A percentile compares a stretch with the other conserved stretches of the same genome.
These are phyloP conservation scores for Botrytis elliptica DNA, from an alignment of 2,329 filamentous ascomycete genomes.

Conservation along the genomic window DNA sequence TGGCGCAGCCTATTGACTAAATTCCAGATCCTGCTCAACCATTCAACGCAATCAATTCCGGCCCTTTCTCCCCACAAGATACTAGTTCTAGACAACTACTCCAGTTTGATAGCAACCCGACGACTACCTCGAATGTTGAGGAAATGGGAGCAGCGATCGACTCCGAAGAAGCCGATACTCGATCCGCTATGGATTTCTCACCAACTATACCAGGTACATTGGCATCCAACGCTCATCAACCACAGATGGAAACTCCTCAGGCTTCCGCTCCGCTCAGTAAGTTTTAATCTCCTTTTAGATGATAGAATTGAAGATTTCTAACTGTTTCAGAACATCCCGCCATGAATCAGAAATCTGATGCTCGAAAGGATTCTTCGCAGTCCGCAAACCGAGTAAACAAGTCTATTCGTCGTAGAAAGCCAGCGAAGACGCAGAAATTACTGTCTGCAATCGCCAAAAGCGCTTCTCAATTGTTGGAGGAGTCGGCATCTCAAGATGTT, in stretches of 20 bases:
- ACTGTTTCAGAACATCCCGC: not conserved
- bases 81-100: not conserved
- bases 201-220: not conserved
- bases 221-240: rapidly evolving
- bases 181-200: not conserved
- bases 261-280: not conserved
- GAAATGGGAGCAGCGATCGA: not conserved
- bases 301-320: not conserved
- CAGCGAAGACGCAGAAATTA: not conserved
- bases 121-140: not conserved
- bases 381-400: not conserved
- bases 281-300: not conserved
- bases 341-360: not conserved
- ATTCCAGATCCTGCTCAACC: not conserved
- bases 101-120: not conserved
- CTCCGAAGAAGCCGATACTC: not conserved
- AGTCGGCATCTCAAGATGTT: not conserved
- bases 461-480: too few relatives aligned
- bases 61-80: not conserved
- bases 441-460: not conserved
- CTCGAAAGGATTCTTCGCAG: not conserved
- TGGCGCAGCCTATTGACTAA: not conserved
- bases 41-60: not conserved
- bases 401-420: not conserved
- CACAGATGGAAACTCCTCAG: not conserved